These are phyloP conservation scores for Dioscorea dumetorum DNA, from an alignment of 106 monocot genomes.

Conservation along the genomic window DNA sequence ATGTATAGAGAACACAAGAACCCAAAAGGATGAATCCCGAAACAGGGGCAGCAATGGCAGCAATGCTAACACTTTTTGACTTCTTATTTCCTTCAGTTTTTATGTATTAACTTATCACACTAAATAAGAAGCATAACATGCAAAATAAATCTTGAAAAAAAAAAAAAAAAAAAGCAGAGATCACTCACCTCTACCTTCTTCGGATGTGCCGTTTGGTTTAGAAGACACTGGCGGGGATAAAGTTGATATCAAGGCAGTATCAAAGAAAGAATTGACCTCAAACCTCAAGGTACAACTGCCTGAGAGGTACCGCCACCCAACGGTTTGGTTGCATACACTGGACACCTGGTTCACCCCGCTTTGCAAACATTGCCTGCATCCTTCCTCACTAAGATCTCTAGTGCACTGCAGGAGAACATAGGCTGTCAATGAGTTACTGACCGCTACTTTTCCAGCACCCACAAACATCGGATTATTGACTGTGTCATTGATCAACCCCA, in stretches of 20 bases:
- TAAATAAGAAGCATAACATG: no score
- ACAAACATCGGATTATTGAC: slow-evolving; percentile 12
- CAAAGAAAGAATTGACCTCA: slow-evolving; percentile 22
- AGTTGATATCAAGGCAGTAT: not conserved
- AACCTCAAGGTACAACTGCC: slow-evolving; percentile 24
- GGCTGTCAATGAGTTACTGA: slow-evolving; percentile 2
- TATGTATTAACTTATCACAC: no score
- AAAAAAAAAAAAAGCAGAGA: no score
- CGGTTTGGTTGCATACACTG: slow-evolving; percentile 6
- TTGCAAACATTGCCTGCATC: slow-evolving; percentile 16
- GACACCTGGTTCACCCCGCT: slow-evolving; percentile 4
- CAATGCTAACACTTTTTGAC: not conserved
- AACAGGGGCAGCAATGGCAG: slow-evolving; percentile 6
- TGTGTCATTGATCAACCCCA: not conserved
- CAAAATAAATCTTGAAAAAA: no score
- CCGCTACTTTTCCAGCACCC: not conserved
- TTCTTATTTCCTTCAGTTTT: no score
- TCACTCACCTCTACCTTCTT: no score
- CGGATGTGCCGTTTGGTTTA: no score
- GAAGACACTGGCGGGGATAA: no score
- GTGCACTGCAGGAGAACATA: slow-evolving; percentile 34
- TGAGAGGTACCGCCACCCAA: slow-evolving; percentile 32
- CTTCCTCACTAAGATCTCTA: slow-evolving; percentile 19
- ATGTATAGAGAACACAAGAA: not conserved
- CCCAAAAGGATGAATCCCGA: slow-evolving; percentile 3